Base-by-base conservation (phyloP, 2,329 filamentous ascomycete species). In the Epichloe sp. region DNA sequence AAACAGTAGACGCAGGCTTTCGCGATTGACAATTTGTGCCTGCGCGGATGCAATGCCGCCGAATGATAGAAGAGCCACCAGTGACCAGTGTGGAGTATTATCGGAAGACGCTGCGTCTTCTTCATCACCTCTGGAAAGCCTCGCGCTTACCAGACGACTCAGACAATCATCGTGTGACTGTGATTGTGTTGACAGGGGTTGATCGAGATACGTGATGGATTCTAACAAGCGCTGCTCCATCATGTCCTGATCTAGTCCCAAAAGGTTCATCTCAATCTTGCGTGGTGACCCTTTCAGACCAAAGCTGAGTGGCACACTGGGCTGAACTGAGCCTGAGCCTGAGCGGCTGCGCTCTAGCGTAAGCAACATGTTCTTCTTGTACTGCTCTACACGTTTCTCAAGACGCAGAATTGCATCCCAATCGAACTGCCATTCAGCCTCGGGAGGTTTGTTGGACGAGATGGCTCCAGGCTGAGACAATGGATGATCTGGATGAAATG, bases 1-100 rank as follows among this genome's bases (percentile, higher is more conserved):
- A 63, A 96, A 94, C 19, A 97, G 77, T 8, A 94, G 71, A 49
- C 68, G 71, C 58, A 95, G 78, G 52, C 86, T 86, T 49, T 86
- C 84, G 34, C 80, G 79, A 57, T 90, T 93, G 38, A 95, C 76
- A 0, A 95, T 70, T 42, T 80, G 78, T 6, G 87, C 81, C 66
- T 97, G 91, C 0, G 82, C 78, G 8, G 77, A 71, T 15, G 95
- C 75, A 15, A 91, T 73, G 0, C 87, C 85, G 1, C 79, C 80
- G 58, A 95, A 85, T 0, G 88, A 94, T 11, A 94, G 71, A 8
- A 85, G 68, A 1, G 86, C 83, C 34, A 78, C 61, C 7, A 84
- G 63, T 1, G 79, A 82, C 71, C 69, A 82, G 64, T 74, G 81
- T 46, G 71, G 79, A 23, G 68, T 70, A 43, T 75, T 68, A 12